Conservation (phyloP, 345 rosid species). For the Mallotus nudiflorus region DNA sequence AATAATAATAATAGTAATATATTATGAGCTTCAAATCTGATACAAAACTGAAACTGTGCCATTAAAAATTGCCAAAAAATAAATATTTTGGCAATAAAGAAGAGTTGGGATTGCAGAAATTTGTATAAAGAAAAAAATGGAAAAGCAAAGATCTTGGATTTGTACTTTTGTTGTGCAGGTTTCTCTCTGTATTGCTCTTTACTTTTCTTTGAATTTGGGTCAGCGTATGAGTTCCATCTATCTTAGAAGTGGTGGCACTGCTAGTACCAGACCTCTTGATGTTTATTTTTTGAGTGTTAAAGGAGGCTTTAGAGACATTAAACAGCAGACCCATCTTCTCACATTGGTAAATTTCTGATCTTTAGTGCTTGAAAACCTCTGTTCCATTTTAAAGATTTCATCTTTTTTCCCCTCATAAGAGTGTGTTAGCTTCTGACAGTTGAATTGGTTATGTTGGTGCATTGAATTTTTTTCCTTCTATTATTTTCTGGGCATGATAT, state of each 20-base stretch:
- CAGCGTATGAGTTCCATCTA: slow-evolving; percentile 37
- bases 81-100: too few relatives aligned
- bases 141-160: slow-evolving; percentile 46
- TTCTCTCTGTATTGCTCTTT: slow-evolving; percentile 56
- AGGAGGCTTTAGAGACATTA: slow-evolving; percentile 53
- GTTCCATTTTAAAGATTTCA: background rate
- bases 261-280: slow-evolving; percentile 32
- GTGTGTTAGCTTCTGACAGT: background rate
- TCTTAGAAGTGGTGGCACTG: slow-evolving; percentile 21
- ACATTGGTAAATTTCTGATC: slow-evolving; percentile 49
- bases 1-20: too few relatives aligned
- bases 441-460: background rate
- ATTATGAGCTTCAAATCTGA: too few relatives aligned
- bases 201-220: slow-evolving; percentile 60
- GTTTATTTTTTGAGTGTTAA: slow-evolving; percentile 62
- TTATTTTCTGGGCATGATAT: too few relatives aligned
- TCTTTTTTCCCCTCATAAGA: too few relatives aligned
- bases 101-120: too few relatives aligned
- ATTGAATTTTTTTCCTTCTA: too few relatives aligned
- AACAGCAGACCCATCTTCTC: slow-evolving; percentile 56
- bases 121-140: too few relatives aligned
- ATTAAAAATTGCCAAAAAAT: too few relatives aligned
- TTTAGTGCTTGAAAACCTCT: background rate
- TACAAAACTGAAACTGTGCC: too few relatives aligned
- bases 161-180: slow-evolving; percentile 59